These are phyloP conservation scores for Podila epigama DNA, from an alignment of 192 early-diverging fungal species.

Conservation along the genomic window DNA sequence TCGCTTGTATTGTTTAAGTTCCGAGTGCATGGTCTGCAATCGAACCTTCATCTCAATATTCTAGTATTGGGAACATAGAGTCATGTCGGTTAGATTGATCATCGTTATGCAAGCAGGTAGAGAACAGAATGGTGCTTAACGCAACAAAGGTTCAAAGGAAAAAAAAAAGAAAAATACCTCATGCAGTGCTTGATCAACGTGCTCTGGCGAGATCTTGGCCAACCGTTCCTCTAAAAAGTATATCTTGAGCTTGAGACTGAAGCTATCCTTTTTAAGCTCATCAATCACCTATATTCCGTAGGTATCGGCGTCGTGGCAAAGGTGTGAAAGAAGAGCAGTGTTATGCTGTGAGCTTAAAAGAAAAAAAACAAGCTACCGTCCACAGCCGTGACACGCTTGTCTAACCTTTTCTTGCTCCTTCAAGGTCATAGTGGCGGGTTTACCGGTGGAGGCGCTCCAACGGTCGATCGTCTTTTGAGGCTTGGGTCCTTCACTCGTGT, in stretches of 20 bases:
- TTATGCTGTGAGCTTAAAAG: too few species aligned
- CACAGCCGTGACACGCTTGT: too few species aligned
- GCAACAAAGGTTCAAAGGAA: not conserved
- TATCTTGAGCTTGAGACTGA: slow-evolving; percentile 61
- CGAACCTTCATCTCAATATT: slow-evolving; percentile 60
- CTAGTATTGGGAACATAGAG: slow-evolving; percentile 22
- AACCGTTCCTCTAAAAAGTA: slow-evolving; percentile 61
- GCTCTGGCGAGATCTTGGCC: slow-evolving; percentile 59
- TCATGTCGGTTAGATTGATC: not conserved
- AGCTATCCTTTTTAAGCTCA: slow-evolving; percentile 61
- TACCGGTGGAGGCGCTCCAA: slow-evolving; percentile 21
- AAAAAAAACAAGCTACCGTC: too few species aligned
- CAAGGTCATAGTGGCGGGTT: slow-evolving; percentile 51
- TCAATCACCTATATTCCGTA: slow-evolving; percentile 64
- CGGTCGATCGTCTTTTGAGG: slow-evolving; percentile 24
- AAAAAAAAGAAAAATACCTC: slow-evolving; percentile 48
- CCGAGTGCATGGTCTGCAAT: slow-evolving; percentile 51
- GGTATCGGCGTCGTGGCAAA: too few species aligned
- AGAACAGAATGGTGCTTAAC: too few species aligned
- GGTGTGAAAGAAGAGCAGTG: too few species aligned
- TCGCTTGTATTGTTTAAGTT: slow-evolving; percentile 57
- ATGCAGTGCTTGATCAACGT: slow-evolving; percentile 57
- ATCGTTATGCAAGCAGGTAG: too few species aligned
- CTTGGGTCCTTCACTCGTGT: slow-evolving; percentile 6
- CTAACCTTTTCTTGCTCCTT: slow-evolving; percentile 60